phyloP scores from a whole-genome alignment of 2,329 filamentous ascomycete species.

The Thielaviopsis euricoi region DNA sequence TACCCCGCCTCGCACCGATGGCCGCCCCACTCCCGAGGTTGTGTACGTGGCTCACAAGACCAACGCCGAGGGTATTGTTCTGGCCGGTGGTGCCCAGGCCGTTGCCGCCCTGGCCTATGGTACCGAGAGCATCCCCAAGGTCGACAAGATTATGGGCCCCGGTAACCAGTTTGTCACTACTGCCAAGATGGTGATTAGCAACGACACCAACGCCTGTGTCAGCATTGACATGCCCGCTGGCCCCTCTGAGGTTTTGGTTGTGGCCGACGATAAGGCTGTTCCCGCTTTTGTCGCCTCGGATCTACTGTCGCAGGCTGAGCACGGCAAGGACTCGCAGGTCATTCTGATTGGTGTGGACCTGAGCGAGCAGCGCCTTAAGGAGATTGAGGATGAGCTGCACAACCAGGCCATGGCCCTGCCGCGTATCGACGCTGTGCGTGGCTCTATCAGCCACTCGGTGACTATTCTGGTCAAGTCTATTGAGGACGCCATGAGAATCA shows the following conservation, averaged over 20 bases:
- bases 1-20: slow-evolving; percentile 76
- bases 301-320: slow-evolving; percentile 86
- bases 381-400: slow-evolving; percentile 86
- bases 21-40: slow-evolving; percentile 86
- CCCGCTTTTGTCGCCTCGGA: slow-evolving; percentile 93
- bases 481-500: slow-evolving; percentile 60
- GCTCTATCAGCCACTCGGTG: slow-evolving; percentile 79
- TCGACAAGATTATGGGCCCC: slow-evolving; percentile 95
- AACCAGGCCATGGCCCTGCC: slow-evolving; percentile 73
- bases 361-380: slow-evolving; percentile 51
- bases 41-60: slow-evolving; percentile 96
- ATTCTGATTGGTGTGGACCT: slow-evolving; percentile 77
- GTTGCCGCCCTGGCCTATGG: slow-evolving; percentile 95
- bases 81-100: slow-evolving; percentile 89
- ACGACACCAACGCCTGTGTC: slow-evolving; percentile 88
- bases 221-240: slow-evolving; percentile 98
- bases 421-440: slow-evolving; percentile 80
- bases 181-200: slow-evolving; percentile 95
- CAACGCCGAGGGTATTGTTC: slow-evolving; percentile 85
- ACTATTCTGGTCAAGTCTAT: slow-evolving; percentile 61
- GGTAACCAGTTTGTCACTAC: slow-evolving; percentile 98
- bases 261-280: slow-evolving; percentile 76
- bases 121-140: slow-evolving; percentile 84
- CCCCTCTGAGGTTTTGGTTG: slow-evolving; percentile 88
- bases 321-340: slow-evolving; percentile 91